phyloP scores from a whole-genome alignment of 352 stramenopile species.

The Thalassiosira oceanica region DNA sequence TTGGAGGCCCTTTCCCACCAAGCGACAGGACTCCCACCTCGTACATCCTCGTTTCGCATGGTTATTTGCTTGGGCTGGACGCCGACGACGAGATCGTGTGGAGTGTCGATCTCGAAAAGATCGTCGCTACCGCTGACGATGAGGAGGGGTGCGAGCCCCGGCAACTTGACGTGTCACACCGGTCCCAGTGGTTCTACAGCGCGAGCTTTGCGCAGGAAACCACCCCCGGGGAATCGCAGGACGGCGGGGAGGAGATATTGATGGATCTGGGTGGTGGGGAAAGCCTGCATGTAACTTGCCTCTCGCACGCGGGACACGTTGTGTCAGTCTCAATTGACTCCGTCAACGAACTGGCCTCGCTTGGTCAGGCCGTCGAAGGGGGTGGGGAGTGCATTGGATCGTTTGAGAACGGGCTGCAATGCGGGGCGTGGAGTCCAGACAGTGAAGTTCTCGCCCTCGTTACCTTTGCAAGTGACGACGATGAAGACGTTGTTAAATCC shows the following conservation, averaged over 20 bases:
- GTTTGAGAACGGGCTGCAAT: slow-evolving; percentile 77
- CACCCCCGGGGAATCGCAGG: slow-evolving; percentile 4
- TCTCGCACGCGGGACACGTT: slow-evolving; percentile 45
- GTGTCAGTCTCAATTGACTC: slow-evolving; percentile 45
- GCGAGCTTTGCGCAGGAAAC: slow-evolving; percentile 43
- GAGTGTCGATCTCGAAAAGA: slow-evolving; percentile 48
- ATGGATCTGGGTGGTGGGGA: slow-evolving; percentile 20
- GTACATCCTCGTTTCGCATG: slow-evolving; percentile 45
- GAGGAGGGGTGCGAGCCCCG: slow-evolving; percentile 9
- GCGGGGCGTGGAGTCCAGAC: slow-evolving; percentile 74
- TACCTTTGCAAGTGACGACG: slow-evolving; percentile 54
- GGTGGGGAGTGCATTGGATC: slow-evolving; percentile 71
- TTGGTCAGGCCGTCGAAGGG: slow-evolving; percentile 46
- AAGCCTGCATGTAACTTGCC: slow-evolving; percentile 38
- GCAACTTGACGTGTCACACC: background rate
- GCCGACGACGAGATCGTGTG: slow-evolving; percentile 32
- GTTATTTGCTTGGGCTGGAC: slow-evolving; percentile 38
- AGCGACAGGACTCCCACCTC: too few relatives aligned
- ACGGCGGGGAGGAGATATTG: slow-evolving; percentile 8
- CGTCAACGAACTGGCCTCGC: slow-evolving; percentile 9
- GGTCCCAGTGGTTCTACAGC: slow-evolving; percentile 45
- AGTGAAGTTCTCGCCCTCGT: slow-evolving; percentile 70
- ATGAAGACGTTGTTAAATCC: slow-evolving; percentile 40
- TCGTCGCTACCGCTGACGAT: slow-evolving; percentile 25
- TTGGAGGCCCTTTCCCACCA: slow-evolving; percentile 12